These are phyloP conservation scores for Lachnellula subtilissima DNA, from an alignment of 2,329 filamentous ascomycete genomes.

Conservation along the genomic window DNA sequence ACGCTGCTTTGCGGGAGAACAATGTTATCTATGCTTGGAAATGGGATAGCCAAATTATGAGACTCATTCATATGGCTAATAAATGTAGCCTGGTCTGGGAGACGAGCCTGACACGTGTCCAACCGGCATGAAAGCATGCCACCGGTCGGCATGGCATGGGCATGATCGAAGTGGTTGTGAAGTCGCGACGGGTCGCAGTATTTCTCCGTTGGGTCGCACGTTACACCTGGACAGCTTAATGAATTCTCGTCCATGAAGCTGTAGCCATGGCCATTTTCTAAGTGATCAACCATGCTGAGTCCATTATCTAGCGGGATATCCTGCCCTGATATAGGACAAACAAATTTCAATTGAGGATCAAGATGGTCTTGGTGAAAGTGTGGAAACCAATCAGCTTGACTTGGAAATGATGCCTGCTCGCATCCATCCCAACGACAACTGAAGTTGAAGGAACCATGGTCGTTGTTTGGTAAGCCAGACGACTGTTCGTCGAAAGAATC, in stretches of 20 bases:
- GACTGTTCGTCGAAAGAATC: slow-evolving; percentile 4
- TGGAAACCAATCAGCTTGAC: slow-evolving; percentile 20
- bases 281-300: slow-evolving; percentile 26
- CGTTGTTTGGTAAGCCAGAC: not conserved
- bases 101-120: slow-evolving; percentile 21
- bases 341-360: slow-evolving; percentile 27
- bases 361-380: slow-evolving; percentile 29
- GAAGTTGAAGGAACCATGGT: slow-evolving; percentile 10
- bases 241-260: slow-evolving; percentile 18
- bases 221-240: slow-evolving; percentile 26
- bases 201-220: slow-evolving; percentile 18
- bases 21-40: slow-evolving; percentile 3
- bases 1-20: not conserved
- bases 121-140: slow-evolving; percentile 25
- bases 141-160: slow-evolving; percentile 25
- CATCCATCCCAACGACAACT: slow-evolving; percentile 28
- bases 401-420: slow-evolving; percentile 15
- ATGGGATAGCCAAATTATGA: slow-evolving; percentile 20
- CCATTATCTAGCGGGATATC: slow-evolving; percentile 19
- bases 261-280: slow-evolving; percentile 26
- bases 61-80: slow-evolving; percentile 22
- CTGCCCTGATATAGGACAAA: slow-evolving; percentile 25
- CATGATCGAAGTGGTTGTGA: slow-evolving; percentile 28
- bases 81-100: slow-evolving; percentile 23
- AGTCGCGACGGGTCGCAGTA: slow-evolving; percentile 23